Conservation (phyloP, 805 yeast species). For the Schizosaccharomyces octosporus region DNA sequence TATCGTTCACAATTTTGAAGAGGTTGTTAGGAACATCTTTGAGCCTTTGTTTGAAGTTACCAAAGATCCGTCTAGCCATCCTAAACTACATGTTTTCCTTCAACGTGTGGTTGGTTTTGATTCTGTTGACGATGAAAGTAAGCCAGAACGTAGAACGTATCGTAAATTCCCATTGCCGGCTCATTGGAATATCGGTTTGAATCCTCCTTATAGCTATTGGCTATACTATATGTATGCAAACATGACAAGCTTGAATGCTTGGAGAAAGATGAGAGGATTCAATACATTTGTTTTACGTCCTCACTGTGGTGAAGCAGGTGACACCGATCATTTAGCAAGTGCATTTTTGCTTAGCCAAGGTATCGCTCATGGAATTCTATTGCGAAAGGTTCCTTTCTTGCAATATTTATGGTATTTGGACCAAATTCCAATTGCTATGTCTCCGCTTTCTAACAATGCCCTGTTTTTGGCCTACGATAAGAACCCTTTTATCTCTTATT, state of each 20-base stretch:
- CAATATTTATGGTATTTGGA: constrained; percentile 83
- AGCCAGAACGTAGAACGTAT: constrained; percentile 60
- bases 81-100: constrained; percentile 69
- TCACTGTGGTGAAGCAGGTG: constrained; percentile 99
- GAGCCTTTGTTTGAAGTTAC: constrained; percentile 80
- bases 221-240: constrained; percentile 73
- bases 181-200: constrained; percentile 49
- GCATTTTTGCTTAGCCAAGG: constrained; percentile 64
- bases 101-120: constrained; percentile 94
- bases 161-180: constrained; percentile 68
- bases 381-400: constrained; percentile 82
- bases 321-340: constrained; percentile 82
- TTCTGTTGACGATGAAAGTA: constrained; percentile 94
- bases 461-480: constrained; percentile 85
- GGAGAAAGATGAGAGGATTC: constrained; percentile 50
- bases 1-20: constrained; percentile 45
- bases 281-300: constrained; percentile 90
- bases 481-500: constrained; percentile 79
- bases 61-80: constrained; percentile 59
- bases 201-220: constrained; percentile 96
- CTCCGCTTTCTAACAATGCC: constrained; percentile 91
- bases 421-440: constrained; percentile 94
- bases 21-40: constrained; percentile 55
- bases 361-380: constrained; percentile 55
- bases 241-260: constrained; percentile 60